Base-by-base conservation (phyloP, 2,329 filamentous ascomycete genomes). In the Beauveria sp. region DNA sequence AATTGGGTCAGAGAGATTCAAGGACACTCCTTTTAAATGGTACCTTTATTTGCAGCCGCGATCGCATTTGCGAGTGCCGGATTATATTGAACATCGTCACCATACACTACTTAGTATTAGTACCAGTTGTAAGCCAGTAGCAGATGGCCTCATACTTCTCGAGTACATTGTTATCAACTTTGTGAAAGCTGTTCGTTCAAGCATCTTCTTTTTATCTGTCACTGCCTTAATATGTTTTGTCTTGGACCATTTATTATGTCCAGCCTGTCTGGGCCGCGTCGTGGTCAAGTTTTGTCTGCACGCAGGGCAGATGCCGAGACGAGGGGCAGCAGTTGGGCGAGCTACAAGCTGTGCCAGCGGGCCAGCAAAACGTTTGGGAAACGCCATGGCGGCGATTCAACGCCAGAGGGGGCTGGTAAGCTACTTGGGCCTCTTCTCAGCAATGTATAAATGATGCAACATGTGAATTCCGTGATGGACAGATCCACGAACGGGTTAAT, bases 151-250 rank as follows among this genome's bases (percentile, higher is more conserved):
- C 81, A 67, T 74, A 91, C 89, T 78, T 77, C 89, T 92, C 1
- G 90, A 90, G 63, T 87, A 87, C 64, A 87, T 82, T 55, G 87
- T 84, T 62, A 98, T 88, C 63, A 88, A 84, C 66, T 90, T 87
- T 24, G 87, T 81, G 67, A 96, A 83, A 50, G 80, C 74, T 52
- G 81, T 84, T 34, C 92, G 87, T 67, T 87, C 81, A 49, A 82
- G 82, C 74, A 86, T 91, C 75, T 93, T 96, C 67, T 87, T 87
- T 63, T 82, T 82, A 73, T 99, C 95, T 62, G 87, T 89, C 64
- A 88, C 90, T 57, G 88, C 92, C 75, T 99, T 99, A 74, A 95
- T 91, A 74, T 98, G 95, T 71, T 88, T 90, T 76, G 97, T 98
- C 70, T 95, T 96, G 62, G 91, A 92, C 95, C 95, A 99, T 72